These are phyloP conservation scores for Coniosporium tulheliwenetii DNA, from an alignment of 2,329 filamentous ascomycete genomes.

Conservation along the genomic window DNA sequence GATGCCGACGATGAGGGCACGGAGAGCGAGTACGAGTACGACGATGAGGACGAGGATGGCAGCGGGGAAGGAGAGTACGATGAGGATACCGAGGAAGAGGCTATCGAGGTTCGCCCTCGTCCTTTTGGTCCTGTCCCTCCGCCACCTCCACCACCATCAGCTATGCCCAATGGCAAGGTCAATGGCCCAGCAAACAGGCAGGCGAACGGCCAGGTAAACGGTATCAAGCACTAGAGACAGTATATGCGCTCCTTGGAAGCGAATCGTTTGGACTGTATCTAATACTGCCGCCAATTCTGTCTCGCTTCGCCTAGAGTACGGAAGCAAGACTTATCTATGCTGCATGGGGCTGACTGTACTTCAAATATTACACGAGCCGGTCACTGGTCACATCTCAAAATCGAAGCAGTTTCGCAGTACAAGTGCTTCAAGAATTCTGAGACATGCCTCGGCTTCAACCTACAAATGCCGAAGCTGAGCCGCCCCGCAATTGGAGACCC, in stretches of 20 bases:
- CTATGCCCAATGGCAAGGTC: slow-evolving; percentile 1
- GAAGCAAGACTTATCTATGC: too few relatives aligned
- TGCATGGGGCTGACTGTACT: too few relatives aligned
- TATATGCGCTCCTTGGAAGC: neutral
- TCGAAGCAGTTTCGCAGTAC: too few relatives aligned
- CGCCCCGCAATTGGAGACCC: too few relatives aligned
- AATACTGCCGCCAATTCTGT: too few relatives aligned
- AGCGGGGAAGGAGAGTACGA: slow-evolving; percentile 52
- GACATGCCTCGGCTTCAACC: too few relatives aligned
- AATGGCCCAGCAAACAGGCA: slow-evolving; percentile 22
- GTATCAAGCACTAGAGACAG: slow-evolving; percentile 14
- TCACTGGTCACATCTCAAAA: too few relatives aligned
- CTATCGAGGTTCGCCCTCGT: slow-evolving; percentile 11
- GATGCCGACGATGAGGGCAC: slow-evolving; percentile 35
- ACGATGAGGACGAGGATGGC: slow-evolving; percentile 41
- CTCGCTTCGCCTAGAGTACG: too few relatives aligned
- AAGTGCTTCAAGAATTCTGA: too few relatives aligned
- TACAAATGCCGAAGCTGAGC: too few relatives aligned
- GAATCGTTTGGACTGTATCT: too few relatives aligned
- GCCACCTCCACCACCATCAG: slow-evolving; percentile 27
- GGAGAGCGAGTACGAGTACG: slow-evolving; percentile 50
- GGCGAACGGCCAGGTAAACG: slow-evolving; percentile 24
- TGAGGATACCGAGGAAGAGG: slow-evolving; percentile 42
- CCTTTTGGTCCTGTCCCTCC: slow-evolving; percentile 31
- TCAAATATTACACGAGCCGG: too few relatives aligned